Base-by-base conservation (phyloP, 1,284 basidiomycete genomes). In the Ceratobasidium sp. region DNA sequence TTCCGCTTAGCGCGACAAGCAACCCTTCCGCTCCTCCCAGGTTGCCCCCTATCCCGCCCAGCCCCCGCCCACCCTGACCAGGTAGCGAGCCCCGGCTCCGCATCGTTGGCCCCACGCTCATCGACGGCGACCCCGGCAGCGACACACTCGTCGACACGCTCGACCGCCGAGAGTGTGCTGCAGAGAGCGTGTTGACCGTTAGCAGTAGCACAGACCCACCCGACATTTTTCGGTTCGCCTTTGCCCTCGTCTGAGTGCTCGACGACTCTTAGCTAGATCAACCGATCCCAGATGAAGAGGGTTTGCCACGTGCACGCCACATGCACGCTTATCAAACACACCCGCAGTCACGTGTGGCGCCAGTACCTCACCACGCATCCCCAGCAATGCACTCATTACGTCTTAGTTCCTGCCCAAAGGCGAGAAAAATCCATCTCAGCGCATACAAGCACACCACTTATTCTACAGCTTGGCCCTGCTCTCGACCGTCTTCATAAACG, bases 401-500 rank as follows among this genome's bases (percentile, higher is more conserved):
- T 51, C 21, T 44, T 8, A 18, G 42, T 16, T 14, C 16, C 12
- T 9, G 28, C 12, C 48, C 7, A 18, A n/a, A 48, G 18, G 2
- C 18, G 8, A 49, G 8, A 49, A 49, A 25, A 3, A 49, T 49
- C 48, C 21, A n/a, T n/a, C 21, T 49, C 48, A 49, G 12, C 48
- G 36, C 36, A 38, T 38, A 38, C 36, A 38, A 38, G 36, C 36
- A 3, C 25, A 53, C 30, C 5, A 12, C 5, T 7, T 18, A 46
- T n/a, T 40, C 16, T 73, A 77, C 25, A 77, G 53, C 54, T 75
- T 77, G 3, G 76, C 76, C 48, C 73, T 76, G 21, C 66, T 21
- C 48, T 71, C 75, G n/a, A 74, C 75, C n/a, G 74, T 73, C 72
- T 77, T 77, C 28, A 77, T 67, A 63, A 78, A 76, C 2, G 77